Percentiles rank a stretch among this genome's conserved stretches.
phyloP scores from a whole-genome alignment of 768 basidiomycete genomes.

The Hortiboletus flavorubellus region DNA sequence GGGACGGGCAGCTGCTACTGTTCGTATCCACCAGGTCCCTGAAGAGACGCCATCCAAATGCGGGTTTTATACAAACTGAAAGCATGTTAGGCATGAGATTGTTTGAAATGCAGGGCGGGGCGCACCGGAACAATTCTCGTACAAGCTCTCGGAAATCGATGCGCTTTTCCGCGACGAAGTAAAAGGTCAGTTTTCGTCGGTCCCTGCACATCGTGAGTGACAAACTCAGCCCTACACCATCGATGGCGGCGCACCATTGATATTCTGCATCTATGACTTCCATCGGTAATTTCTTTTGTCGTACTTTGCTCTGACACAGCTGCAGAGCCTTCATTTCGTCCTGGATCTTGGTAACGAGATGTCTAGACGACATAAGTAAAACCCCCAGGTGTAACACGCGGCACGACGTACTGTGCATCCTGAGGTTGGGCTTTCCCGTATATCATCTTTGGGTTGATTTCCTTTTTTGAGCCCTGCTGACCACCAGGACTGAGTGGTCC shows the following conservation, averaged over 20 bases:
- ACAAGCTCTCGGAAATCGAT: slow-evolving; percentile 97
- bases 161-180: slow-evolving; percentile 93
- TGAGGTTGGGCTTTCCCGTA: slow-evolving; percentile 81
- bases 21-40: slow-evolving; percentile 45
- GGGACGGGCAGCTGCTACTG: slow-evolving; percentile 31
- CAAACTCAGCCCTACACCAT: neutral
- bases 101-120: neutral
- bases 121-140: slow-evolving; percentile 84
- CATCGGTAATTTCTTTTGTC: slow-evolving; percentile 95
- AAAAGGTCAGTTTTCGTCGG: slow-evolving; percentile 96
- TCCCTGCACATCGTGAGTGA: slow-evolving; percentile 55
- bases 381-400: neutral
- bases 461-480: slow-evolving; percentile 62
- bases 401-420: slow-evolving; percentile 66
- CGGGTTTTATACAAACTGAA: slow-evolving; percentile 85
- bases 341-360: slow-evolving; percentile 76
- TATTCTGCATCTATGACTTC: slow-evolving; percentile 98
- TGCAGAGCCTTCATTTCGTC: slow-evolving; percentile 93
- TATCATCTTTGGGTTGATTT: slow-evolving; percentile 96
- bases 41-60: slow-evolving; percentile 92
- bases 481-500: slow-evolving; percentile 51
- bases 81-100: neutral
- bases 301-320: slow-evolving; percentile 87
- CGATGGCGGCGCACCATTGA: slow-evolving; percentile 69
- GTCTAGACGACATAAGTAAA: slow-evolving; percentile 37